These are phyloP conservation scores for Colletotrichum euphorbiae DNA, from an alignment of 2,329 filamentous ascomycete species.

Conservation along the genomic window DNA sequence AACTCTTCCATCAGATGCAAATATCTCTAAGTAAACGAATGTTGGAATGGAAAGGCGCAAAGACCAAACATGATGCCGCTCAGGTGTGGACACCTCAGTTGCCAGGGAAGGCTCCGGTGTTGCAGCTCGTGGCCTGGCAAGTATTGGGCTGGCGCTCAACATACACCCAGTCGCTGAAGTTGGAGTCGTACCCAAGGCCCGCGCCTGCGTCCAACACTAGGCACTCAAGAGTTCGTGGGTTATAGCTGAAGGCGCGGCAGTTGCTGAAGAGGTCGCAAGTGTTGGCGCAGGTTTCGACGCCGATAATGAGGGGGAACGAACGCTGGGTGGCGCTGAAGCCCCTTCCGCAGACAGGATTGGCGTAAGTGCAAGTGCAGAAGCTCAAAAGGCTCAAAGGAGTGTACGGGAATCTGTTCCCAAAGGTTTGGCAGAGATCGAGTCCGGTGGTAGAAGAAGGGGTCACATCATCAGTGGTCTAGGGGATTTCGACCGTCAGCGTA, in stretches of 20 bases:
- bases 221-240: neutral
- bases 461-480: neutral
- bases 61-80: neutral
- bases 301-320: neutral
- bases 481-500: neutral
- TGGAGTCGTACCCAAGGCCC: neutral
- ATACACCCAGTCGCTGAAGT: neutral
- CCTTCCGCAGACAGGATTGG: neutral
- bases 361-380: slow-evolving; percentile 8
- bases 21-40: slow-evolving; percentile 2
- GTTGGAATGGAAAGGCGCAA: neutral
- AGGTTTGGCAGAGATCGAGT: neutral
- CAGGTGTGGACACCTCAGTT: neutral
- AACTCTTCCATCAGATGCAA: neutral
- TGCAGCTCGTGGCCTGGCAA: neutral
- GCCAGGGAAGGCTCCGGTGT: neutral
- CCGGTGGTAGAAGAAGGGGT: neutral
- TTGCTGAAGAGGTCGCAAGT: neutral
- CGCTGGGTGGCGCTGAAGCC: neutral
- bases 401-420: neutral
- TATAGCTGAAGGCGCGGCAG: slow-evolving; percentile 10
- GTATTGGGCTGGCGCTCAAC: neutral
- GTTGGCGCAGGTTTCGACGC: slow-evolving; percentile 1
- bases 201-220: neutral
- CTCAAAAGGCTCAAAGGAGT: neutral